Conservation (phyloP, 495 filamentous ascomycete species). For the Echria macrotheca region DNA sequence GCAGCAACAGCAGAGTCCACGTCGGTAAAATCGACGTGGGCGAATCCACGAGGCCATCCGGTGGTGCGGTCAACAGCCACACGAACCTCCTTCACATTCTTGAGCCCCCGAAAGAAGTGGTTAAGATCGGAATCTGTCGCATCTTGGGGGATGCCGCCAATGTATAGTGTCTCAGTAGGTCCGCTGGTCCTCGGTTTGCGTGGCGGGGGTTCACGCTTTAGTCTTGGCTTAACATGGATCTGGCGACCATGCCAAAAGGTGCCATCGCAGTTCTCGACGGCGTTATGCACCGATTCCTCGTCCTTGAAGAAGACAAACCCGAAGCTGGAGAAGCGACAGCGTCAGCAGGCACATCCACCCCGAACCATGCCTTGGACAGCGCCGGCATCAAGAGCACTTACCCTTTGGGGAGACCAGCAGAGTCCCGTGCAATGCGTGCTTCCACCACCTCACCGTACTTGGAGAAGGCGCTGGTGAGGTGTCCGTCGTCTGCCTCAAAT, state of each 20-base stretch:
- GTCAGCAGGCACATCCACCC: no score
- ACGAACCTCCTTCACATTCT: conserved; percentile 72
- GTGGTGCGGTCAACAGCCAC: conserved; percentile 86
- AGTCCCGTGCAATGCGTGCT: conserved; percentile 58
- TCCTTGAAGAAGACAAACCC: conserved; percentile 67
- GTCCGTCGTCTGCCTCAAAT: conserved; percentile 71
- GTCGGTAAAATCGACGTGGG: conserved; percentile 79
- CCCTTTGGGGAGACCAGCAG: conserved; percentile 81
- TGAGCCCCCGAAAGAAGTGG: conserved; percentile 65
- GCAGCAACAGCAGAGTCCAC: conserved; percentile 55
- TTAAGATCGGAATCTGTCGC: conserved; percentile 85
- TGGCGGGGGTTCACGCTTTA: no score
- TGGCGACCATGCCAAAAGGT: conserved; percentile 77
- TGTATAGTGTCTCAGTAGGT: conserved; percentile 66
- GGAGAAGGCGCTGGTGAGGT: conserved; percentile 61
- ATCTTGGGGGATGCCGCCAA: conserved; percentile 88
- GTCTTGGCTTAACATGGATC: no score
- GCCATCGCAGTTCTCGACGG: conserved; percentile 60
- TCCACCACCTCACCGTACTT: conserved; percentile 58
- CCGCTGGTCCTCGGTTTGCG: no score
- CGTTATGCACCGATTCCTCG: conserved; percentile 50
- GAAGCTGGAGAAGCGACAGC: conserved; percentile 56
- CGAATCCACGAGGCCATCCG: conserved; percentile 83
- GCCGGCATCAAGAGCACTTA: no score
- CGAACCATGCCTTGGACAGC: no score